Evolutionary conservation across 192 early-diverging fungal genomes (phyloP), one percentile per base, ranked within the genome.

Genomic region (Linnemannia elongata): DNA sequence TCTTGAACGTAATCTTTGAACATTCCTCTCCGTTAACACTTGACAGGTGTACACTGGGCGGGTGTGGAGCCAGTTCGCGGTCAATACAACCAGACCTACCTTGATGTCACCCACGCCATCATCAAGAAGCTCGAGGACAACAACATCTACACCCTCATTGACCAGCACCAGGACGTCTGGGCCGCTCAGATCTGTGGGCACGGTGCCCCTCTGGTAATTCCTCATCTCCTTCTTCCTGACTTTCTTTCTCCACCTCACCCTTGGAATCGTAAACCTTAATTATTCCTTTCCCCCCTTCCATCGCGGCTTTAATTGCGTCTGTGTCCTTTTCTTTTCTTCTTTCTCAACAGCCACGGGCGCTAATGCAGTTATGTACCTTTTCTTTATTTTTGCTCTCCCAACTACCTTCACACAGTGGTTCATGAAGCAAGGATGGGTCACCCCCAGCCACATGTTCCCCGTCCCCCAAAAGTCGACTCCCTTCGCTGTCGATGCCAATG

Each of bases 101-200:
- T 95, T 9, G 88, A 90, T 33, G 86, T 91, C 47, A 91, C 93
- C 54, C 72, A 86, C 13, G 54, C 76, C 7, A 92, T 93, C 74
- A 91, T 92, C 17, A 75, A 90, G 75, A 77, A 88, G 71, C 90
- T 91, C 33, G 89, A 91, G 42, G 87, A 82, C 2, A 87, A 91
- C 30, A 89, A 90, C 30, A 94, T 95, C 54, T 95, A 93, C 75
- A 90, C 94, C 10, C 76, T 95, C 10, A 83, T 95, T 8, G 94
- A 95, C 71, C 91, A 93, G 63, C 94, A 95, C 87, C 94, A 95
- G 80, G 91, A 93, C 71, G 86, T 91, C 6, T 85, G 91, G 47
- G 89, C 90, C 17, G 85, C 79, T 35, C 88, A 89, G 70, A 90
- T 92, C 49, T 90, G 92, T 60, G 91, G 92, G 1, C 88, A 92